These are phyloP conservation scores for Thielaviopsis populi DNA, from an alignment of 2,329 filamentous ascomycete genomes.

Conservation along the genomic window DNA sequence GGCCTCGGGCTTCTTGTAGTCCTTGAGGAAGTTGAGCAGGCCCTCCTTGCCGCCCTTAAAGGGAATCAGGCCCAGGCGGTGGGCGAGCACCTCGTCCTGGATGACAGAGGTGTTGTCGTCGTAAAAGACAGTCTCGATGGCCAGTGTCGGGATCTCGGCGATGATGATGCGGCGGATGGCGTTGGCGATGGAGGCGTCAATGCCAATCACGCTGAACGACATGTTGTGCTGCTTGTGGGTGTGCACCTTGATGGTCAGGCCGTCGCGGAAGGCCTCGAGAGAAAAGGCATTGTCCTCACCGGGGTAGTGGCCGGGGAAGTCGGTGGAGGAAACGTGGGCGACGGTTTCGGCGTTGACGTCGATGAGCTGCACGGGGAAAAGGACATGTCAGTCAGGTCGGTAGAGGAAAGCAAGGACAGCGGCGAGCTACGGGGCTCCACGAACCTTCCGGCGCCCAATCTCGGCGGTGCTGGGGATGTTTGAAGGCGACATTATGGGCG, in stretches of 20 bases:
- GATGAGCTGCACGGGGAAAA: constrained; percentile 45
- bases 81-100: constrained; percentile 89
- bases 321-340: constrained; percentile 72
- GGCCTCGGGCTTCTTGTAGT: constrained; percentile 55
- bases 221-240: constrained; percentile 62
- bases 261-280: constrained; percentile 53
- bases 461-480: constrained; percentile 39
- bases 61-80: constrained; percentile 79
- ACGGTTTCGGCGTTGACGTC: constrained; percentile 82
- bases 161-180: constrained; percentile 94
- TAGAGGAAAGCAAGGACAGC: neutral
- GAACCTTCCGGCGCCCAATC: constrained; percentile 45
- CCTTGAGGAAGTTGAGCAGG: constrained; percentile 62
- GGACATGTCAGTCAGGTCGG: neutral
- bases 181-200: constrained; percentile 89
- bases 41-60: constrained; percentile 67
- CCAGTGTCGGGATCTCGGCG: constrained; percentile 83
- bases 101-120: constrained; percentile 96
- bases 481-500: constrained; percentile 28
- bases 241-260: constrained; percentile 68
- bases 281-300: constrained; percentile 77
- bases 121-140: constrained; percentile 86
- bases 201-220: constrained; percentile 78
- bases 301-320: constrained; percentile 82
- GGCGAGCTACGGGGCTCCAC: neutral